These are phyloP conservation scores for Tylopilus cervinicoccineus DNA, from an alignment of 768 basidiomycete genomes.

Conservation along the genomic window DNA sequence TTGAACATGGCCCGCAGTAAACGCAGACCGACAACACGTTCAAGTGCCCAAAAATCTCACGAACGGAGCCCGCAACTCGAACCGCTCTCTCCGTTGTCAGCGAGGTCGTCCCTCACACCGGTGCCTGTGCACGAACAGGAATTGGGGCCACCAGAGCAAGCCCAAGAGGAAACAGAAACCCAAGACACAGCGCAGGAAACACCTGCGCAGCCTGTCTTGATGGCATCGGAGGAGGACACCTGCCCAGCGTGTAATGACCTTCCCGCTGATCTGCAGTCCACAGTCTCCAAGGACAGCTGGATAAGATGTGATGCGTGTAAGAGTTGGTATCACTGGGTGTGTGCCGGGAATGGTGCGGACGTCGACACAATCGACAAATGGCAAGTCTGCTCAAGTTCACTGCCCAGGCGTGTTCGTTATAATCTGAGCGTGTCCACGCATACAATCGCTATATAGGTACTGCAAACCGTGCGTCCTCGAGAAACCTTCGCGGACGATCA, in stretches of 20 bases:
- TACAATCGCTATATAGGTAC: constrained; percentile 46
- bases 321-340: constrained; percentile 82
- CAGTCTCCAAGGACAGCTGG: constrained; percentile 69
- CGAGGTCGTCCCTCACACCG: constrained; percentile 28
- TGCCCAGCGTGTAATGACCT: constrained; percentile 54
- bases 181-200: constrained; percentile 13
- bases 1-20: constrained; percentile 41
- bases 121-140: constrained; percentile 21
- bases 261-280: constrained; percentile 24
- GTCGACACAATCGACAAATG: constrained; percentile 74
- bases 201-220: constrained; percentile 4
- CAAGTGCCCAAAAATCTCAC: constrained; percentile 33
- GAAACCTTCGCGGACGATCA: constrained; percentile 61
- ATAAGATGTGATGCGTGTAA: constrained; percentile 79
- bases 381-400: constrained; percentile 38
- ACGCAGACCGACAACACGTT: constrained; percentile 42
- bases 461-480: constrained; percentile 59
- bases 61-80: constrained; percentile 32
- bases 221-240: constrained; percentile 26
- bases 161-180: constrained; percentile 13
- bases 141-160: constrained; percentile 12
- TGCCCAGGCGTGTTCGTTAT: constrained; percentile 9
- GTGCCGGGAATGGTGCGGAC: constrained; percentile 63
- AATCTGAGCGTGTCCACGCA: constrained; percentile 17
- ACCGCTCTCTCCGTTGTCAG: constrained; percentile 29